phyloP scores from a whole-genome alignment of 306 rosid genomes.

The Urtica urens region DNA sequence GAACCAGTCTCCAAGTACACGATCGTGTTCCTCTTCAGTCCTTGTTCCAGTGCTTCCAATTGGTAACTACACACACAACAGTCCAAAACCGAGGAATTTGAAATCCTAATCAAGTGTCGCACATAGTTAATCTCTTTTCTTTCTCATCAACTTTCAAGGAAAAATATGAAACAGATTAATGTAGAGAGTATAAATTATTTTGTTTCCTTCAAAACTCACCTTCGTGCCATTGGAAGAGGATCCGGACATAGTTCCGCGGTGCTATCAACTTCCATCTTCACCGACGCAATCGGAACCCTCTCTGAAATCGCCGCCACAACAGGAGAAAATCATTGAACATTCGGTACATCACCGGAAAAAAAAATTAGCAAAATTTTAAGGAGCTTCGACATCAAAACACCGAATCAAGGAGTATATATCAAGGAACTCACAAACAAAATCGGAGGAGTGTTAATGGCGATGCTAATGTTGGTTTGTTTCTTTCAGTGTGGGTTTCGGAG shows the following conservation, averaged over 20 bases:
- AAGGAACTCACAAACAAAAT: no score
- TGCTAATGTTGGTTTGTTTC: no score
- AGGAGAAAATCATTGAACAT: no score
- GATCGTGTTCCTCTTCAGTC: conserved; percentile 46
- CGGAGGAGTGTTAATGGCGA: no score
- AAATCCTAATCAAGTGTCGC: neutral
- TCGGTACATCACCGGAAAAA: no score
- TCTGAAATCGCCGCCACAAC: neutral
- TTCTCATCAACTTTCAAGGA: neutral
- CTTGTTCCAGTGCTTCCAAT: conserved; percentile 60
- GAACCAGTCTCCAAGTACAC: conserved; percentile 84
- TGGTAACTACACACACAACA: conserved; percentile 50
- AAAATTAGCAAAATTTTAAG: no score
- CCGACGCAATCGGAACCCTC: conserved; percentile 4
- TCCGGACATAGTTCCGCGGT: conserved; percentile 15
- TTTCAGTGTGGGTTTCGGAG: no score
- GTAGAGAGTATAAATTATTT: neutral
- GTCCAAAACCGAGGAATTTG: neutral
- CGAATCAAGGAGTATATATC: no score
- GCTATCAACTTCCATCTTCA: conserved; percentile 22
- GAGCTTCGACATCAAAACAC: no score
- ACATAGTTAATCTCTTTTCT: neutral
- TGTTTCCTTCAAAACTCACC: conserved; percentile 16
- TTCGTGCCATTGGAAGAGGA: conserved; percentile 62
- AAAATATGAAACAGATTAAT: neutral